Base-by-base conservation (phyloP, 2,329 filamentous ascomycete genomes). In the Boeremia lycopersici region DNA sequence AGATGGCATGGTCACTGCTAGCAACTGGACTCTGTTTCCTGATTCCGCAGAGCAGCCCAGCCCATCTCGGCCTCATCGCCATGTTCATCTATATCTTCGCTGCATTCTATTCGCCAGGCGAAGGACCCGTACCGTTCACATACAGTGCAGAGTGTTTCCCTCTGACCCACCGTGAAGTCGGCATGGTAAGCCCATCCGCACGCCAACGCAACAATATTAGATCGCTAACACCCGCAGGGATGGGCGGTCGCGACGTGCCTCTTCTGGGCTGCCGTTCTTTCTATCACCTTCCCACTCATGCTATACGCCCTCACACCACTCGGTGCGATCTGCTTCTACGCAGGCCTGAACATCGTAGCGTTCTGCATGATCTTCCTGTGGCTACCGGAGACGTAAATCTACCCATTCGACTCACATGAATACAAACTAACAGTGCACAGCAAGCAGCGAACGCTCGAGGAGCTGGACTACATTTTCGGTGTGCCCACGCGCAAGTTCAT, bases 1-100 rank as follows among this genome's bases (percentile, higher is more conserved):
- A 91, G 55, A 96, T 96, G 91, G 80, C 85, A 0, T 48, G 83
- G 1, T 88, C 89, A 0, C 81, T 96, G 15, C 65, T 91, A 1
- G 73, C 88, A 2, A 89, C 89, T 10, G 87, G 60, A 11, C 43
- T 59, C 4, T 61, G 51, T 23, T 64, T 61, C 43, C 58, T 53
- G 28, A 59, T 53, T 25, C 59, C 50, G 70, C 41, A 65, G 35
- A 56, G 56, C 15, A 55, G 36, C 10, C 47, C 43, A 13, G 76
- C 78, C 1, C 75, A 79, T 17, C 67, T 79, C 0, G 78, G 79
- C 1, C 60, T 83, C 11, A 78, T 82, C 17, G 79, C 78, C 0
- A 64, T 84, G 13, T 85, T 85, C 65, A 76, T 84, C 39, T 84
- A 81, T 65, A 70, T 84, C 6, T 85, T 84, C 52, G 79, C 79